A percentile compares a stretch with the other conserved stretches of the same genome.
These are phyloP conservation scores for Vararia minispora DNA, from an alignment of 768 basidiomycete species.

Conservation along the genomic window DNA sequence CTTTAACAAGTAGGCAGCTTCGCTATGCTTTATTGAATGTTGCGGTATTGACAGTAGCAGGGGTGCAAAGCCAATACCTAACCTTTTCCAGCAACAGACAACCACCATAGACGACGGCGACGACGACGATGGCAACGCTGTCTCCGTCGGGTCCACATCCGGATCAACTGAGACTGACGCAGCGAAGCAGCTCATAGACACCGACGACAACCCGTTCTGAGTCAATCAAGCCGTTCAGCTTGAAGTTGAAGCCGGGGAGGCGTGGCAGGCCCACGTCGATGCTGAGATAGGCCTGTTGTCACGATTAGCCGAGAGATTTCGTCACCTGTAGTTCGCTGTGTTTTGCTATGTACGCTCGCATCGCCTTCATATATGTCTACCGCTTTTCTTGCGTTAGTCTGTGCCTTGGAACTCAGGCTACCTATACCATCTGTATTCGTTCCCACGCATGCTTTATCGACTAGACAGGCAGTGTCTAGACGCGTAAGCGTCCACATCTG, in stretches of 20 bases:
- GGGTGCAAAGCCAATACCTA: constrained; percentile 46
- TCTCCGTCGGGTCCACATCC: constrained; percentile 22
- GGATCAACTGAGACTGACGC: too few species aligned
- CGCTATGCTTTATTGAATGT: neutral
- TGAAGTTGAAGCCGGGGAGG: constrained; percentile 9
- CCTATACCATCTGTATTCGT: too few species aligned
- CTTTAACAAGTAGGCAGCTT: constrained; percentile 62
- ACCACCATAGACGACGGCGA: constrained; percentile 22
- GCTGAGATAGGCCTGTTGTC: too few species aligned
- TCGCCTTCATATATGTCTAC: too few species aligned
- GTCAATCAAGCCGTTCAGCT: neutral
- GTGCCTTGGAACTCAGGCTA: too few species aligned
- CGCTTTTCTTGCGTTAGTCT: too few species aligned
- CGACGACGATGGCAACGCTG: constrained; percentile 27
- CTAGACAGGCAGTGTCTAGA: too few species aligned
- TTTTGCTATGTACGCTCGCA: constrained; percentile 3
- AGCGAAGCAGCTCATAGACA: constrained; percentile 27
- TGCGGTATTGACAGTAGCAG: constrained; percentile 24
- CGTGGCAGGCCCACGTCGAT: too few species aligned
- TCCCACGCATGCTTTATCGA: too few species aligned
- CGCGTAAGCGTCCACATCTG: too few species aligned
- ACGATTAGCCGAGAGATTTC: constrained; percentile 7
- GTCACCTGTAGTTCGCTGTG: constrained; percentile 2
- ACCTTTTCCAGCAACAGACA: constrained; percentile 43
- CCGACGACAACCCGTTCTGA: constrained; percentile 68